phyloP scores from a whole-genome alignment of 225 moss, liverwort and hornwort genomes.

The Bryoerythrophyllum caledonicum region DNA sequence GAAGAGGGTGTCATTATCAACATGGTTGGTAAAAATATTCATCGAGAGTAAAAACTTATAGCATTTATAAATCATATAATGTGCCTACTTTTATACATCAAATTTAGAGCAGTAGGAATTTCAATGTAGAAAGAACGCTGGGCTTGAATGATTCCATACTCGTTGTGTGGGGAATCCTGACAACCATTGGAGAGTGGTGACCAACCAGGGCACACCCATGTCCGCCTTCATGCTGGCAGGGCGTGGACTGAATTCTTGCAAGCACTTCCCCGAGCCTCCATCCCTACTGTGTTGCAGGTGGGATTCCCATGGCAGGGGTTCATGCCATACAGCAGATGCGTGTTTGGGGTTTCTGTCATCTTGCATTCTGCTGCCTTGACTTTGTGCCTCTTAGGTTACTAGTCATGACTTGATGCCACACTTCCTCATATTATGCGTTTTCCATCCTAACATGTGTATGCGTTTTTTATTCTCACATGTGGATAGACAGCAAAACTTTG shows the following conservation, averaged over 20 bases:
- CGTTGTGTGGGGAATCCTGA: not conserved
- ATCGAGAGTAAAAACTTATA: no score
- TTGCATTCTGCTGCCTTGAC: not conserved
- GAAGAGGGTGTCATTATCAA: no score
- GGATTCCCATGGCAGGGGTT: not conserved
- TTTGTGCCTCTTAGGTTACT: not conserved
- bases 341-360: slow-evolving; percentile 6
- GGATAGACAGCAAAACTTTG: no score
- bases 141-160: not conserved
- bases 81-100: no score
- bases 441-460: no score
- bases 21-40: no score
- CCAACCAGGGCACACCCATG: slow-evolving; percentile 9
- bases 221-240: not conserved
- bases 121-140: no score
- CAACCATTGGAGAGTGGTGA: slow-evolving; percentile 1
- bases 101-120: no score
- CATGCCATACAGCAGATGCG: not conserved
- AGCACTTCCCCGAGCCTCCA: not conserved
- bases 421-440: no score
- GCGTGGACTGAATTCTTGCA: not conserved
- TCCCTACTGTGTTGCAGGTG: not conserved
- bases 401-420: no score
- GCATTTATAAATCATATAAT: no score
- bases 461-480: no score